Evolutionary conservation across 768 basidiomycete species (phyloP), one percentile per base, ranked within the genome.

Genomic region (Cyclocybe cylindracea): DNA sequence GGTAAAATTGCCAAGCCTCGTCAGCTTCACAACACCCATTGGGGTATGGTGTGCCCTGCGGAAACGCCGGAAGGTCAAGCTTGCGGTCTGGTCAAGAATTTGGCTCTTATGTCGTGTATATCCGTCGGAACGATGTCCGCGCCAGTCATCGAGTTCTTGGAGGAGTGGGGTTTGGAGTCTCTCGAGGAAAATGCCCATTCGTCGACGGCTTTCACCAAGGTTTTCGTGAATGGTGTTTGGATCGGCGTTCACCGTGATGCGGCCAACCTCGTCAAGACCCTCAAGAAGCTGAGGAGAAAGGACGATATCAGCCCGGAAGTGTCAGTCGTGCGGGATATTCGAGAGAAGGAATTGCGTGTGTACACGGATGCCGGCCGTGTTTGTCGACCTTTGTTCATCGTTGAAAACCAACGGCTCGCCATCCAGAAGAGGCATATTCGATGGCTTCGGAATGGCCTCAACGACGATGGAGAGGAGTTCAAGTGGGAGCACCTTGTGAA

Each of bases 31-130:
- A 99, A 99, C 64, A 98, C 97, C 1, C 97, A 99, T 63, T 99
- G 97, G 97, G 97, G 97, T 35, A 98, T 99, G 97, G 97, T 99
- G 14, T 99, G 97, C 66, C 97, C 97, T 39, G 97, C 97, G 36
- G 97, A 99, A 70, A 99, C 97, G 3, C 97, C 97, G 1, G 97
- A 99, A 84, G 97, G 97, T 41, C 97, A 98, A 69, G 97, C 97
- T 54, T 99, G 97, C 72, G 97, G 97, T 72, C 83, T 98, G 39
- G 97, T 98, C 72, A 98, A 99, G 77, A 98, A 99, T 71, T 74
- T 99, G 51, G 92, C 97, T 0, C 84, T 98, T 58, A 96, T 98
- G 94, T 76, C 96, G 4, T 96, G 94, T 70, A 97, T 98, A 53
- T 98, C 97, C 40, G 96, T 99, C 52, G 97, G 97, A 39, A 95